Percentiles rank a stretch among this genome's conserved stretches.
These are phyloP conservation scores for Arbutus unedo DNA, from an alignment of 148 eudicot species.

Conservation along the genomic window DNA sequence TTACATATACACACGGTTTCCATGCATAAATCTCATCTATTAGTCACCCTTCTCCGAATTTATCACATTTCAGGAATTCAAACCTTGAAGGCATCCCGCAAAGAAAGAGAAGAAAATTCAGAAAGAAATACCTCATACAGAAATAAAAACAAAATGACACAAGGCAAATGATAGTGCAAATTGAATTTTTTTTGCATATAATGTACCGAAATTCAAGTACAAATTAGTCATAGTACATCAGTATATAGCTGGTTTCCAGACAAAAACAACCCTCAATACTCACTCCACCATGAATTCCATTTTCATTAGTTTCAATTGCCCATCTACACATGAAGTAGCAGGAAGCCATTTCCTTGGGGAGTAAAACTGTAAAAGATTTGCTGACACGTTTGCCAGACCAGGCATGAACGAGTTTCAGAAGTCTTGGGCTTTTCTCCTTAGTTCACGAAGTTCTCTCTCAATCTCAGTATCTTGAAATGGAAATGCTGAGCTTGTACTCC, in stretches of 20 bases:
- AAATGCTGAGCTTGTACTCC: constrained; percentile 41
- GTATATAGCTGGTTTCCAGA: constrained; percentile 14
- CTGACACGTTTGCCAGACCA: neutral
- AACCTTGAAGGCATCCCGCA: neutral
- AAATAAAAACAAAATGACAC: too few relatives aligned
- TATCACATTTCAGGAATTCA: neutral
- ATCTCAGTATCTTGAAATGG: constrained; percentile 70
- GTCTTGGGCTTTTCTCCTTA: constrained; percentile 67
- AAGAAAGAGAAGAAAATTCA: neutral
- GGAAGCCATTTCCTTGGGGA: neutral
- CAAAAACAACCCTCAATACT: constrained; percentile 4
- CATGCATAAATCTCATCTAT: too few relatives aligned
- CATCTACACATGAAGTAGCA: neutral
- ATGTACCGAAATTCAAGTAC: neutral
- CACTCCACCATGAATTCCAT: neutral
- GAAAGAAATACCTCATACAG: neutral
- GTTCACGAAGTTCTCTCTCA: constrained; percentile 78
- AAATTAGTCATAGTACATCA: constrained; percentile 10
- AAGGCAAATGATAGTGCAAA: too few relatives aligned
- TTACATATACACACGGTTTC: neutral
- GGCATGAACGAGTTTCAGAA: constrained; percentile 24
- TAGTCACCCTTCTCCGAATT: neutral
- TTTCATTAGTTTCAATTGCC: neutral
- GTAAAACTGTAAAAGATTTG: neutral
- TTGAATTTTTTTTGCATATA: neutral